phyloP scores from a whole-genome alignment of 768 basidiomycete species.

The Phylloporus sp. region DNA sequence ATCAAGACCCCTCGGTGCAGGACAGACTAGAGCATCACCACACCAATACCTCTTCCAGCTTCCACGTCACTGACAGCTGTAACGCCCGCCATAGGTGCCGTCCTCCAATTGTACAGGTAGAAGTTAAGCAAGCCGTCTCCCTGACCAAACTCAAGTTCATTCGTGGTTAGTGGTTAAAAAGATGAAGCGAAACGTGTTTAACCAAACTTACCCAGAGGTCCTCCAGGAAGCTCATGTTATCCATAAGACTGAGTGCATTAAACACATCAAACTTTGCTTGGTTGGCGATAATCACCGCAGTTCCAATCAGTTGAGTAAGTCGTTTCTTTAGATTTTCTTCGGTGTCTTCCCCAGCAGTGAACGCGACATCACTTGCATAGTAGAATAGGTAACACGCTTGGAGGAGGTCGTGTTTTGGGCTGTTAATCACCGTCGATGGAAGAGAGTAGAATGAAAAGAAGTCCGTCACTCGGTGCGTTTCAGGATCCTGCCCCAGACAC shows the following conservation, averaged over 20 bases:
- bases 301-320: conserved; percentile 65
- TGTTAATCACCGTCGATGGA: conserved; percentile 87
- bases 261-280: conserved; percentile 92
- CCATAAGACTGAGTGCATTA: conserved; percentile 93
- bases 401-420: conserved; percentile 62
- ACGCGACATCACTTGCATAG: conserved; percentile 80
- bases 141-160: conserved; percentile 66
- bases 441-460: conserved; percentile 97
- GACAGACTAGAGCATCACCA: conserved; percentile 79
- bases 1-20: background rate
- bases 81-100: conserved; percentile 71
- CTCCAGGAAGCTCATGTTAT: conserved; percentile 76
- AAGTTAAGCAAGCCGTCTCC: conserved; percentile 91
- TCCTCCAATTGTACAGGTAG: conserved; percentile 95
- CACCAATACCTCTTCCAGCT: conserved; percentile 80
- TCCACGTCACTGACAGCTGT: conserved; percentile 41
- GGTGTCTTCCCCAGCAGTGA: conserved; percentile 56
- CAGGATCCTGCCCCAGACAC: conserved; percentile 56
- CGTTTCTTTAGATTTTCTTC: conserved; percentile 61
- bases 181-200: background rate
- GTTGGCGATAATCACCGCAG: conserved; percentile 77
- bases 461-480: conserved; percentile 83
- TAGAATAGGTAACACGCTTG: conserved; percentile 96
- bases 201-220: conserved; percentile 67
- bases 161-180: conserved; percentile 9